Evolutionary conservation across 352 stramenopile genomes (phyloP).

Genomic region (Globisporangium recalcitrans): DNA sequence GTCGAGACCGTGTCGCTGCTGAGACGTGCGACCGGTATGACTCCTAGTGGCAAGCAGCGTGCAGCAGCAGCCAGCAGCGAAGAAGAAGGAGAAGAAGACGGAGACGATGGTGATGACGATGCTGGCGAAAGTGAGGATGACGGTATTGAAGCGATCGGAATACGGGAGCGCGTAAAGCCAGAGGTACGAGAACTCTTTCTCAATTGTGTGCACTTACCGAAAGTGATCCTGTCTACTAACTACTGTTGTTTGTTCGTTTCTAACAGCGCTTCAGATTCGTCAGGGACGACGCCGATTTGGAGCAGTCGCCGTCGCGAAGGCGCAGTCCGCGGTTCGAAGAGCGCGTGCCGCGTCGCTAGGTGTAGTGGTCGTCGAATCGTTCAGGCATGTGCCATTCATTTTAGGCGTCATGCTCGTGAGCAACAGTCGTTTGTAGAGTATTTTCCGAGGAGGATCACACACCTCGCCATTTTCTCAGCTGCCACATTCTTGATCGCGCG

Average conservation of each 20-base stretch:
- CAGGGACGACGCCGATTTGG: constrained; percentile 3
- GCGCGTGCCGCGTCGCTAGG: not conserved
- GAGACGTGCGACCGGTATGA: constrained; percentile 1
- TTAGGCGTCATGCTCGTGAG: not conserved
- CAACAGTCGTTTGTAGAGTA: not conserved
- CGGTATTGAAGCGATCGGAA: not conserved
- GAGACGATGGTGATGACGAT: constrained; percentile 7
- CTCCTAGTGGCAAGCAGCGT: constrained; percentile 1
- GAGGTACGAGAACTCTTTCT: not conserved
- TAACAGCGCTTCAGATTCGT: constrained; percentile 12
- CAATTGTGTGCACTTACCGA: not conserved
- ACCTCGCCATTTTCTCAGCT: not conserved
- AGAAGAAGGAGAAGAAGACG: constrained; percentile 2
- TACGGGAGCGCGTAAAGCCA: not conserved
- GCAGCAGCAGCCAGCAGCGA: constrained; percentile 3
- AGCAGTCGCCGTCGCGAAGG: constrained; percentile 3
- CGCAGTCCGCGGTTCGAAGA: constrained; percentile 13
- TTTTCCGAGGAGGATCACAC: not conserved
- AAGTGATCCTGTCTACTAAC: no score
- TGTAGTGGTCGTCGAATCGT: not conserved
- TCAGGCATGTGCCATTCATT: not conserved
- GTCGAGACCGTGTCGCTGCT: constrained; percentile 19
- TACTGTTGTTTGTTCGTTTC: not conserved
- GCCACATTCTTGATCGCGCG: no score
- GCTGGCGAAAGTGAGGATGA: not conserved